Evolutionary conservation across 345 rosid species (phyloP), one percentile per base, ranked within the genome.

Genomic region (Populus nigra): DNA sequence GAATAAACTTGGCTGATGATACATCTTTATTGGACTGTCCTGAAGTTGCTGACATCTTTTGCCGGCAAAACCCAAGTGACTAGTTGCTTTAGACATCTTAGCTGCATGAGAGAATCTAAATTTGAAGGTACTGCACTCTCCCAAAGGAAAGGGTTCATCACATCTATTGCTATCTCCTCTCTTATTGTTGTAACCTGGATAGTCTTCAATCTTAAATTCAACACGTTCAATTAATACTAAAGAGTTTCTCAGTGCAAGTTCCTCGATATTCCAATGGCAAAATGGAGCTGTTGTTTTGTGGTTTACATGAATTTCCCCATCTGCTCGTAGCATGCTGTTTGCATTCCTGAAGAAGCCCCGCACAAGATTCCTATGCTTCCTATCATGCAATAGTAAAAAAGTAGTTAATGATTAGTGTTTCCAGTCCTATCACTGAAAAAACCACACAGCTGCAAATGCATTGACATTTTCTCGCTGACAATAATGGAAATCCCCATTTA

Each of bases 241-340:
- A 72, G 47, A 83, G 83, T 76, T 84, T 61, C 18, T n/a, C 61
- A 22, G 27, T 18, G 90, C 93, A 23, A 90, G 89, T 76, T 86
- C 87, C 78, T 70, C 79, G 1, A 90, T 83, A 50, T 89, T 84
- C 94, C 92, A 92, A 43, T 38, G 3, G 81, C 78, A 81, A 77
- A 77, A 90, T 18, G 94, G 97, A 55, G 35, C 23, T 2, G 75
- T 76, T 25, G 84, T 88, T 83, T 88, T 90, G 83, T 92, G 94
- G 67, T 80, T 82, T 12, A 89, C 90, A 76, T 90, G 92, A 16
- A 89, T 68, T 84, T 92, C 84, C 20, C 91, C 91, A 9, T 80
- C 0, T 12, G 63, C 79, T 69, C 75, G 76, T 36, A 91, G 80
- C 88, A 89, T 84, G 33, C 36, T 67, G 35, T 84, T 83, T 45